Percentiles rank a stretch among this genome's conserved stretches.
Conservation (phyloP, 352 stramenopile genomes). For the Phytopythium aichiense region DNA sequence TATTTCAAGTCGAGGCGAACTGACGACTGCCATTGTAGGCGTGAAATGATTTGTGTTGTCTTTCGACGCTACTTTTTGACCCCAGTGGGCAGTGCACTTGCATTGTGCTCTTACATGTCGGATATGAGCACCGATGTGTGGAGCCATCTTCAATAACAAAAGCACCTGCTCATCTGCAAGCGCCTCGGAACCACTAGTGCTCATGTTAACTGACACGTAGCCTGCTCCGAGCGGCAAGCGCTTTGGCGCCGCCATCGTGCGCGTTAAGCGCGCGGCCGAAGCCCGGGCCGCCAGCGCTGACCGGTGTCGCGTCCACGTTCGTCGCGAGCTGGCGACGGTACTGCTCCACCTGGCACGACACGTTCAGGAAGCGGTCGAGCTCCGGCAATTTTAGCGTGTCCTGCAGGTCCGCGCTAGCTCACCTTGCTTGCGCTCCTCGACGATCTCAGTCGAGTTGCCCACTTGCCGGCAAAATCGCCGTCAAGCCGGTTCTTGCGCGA, state of each 20-base stretch:
- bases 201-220: no score
- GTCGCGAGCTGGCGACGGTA: slow-evolving; percentile 66
- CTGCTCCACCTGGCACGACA: slow-evolving; percentile 84
- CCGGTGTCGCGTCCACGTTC: slow-evolving; percentile 14
- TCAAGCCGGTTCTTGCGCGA: slow-evolving; percentile 80
- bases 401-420: slow-evolving; percentile 71
- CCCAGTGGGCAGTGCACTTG: no score
- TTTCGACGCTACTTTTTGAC: no score
- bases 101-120: no score
- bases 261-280: slow-evolving; percentile 49
- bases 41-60: no score
- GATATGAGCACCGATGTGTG: no score
- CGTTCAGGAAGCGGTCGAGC: slow-evolving; percentile 82
- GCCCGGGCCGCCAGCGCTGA: slow-evolving; percentile 16
- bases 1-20: no score
- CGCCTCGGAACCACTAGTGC: no score
- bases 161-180: no score
- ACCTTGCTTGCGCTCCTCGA: slow-evolving; percentile 79
- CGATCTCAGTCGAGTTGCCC: slow-evolving; percentile 82
- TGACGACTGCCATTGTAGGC: no score
- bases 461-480: slow-evolving; percentile 79
- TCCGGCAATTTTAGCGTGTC: slow-evolving; percentile 85
- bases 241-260: slow-evolving; percentile 67
- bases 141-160: no score
- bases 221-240: slow-evolving; percentile 75